These are phyloP conservation scores for Penicillium decumbens DNA, from an alignment of 2,329 filamentous ascomycete genomes.

Conservation along the genomic window DNA sequence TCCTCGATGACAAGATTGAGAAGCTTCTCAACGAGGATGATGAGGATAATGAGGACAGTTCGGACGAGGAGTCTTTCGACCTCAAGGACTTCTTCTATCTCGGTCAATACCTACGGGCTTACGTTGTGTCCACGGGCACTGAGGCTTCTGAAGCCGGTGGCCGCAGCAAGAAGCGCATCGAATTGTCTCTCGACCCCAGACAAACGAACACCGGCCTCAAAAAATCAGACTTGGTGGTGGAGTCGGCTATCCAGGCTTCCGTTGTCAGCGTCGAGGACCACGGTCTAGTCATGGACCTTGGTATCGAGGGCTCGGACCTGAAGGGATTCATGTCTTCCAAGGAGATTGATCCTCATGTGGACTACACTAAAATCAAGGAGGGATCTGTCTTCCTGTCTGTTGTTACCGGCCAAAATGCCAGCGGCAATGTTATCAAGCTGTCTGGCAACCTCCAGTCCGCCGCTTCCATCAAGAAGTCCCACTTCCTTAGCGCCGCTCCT, in stretches of 20 bases:
- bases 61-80: conserved; percentile 58
- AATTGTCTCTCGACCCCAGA: conserved; percentile 76
- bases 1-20: conserved; percentile 71
- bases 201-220: conserved; percentile 72
- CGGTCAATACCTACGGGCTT: conserved; percentile 83
- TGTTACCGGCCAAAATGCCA: conserved; percentile 67
- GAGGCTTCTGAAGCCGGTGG: conserved; percentile 45
- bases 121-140: conserved; percentile 72
- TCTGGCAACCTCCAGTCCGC: conserved; percentile 68
- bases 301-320: conserved; percentile 62
- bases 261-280: conserved; percentile 93
- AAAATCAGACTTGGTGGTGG: conserved; percentile 66
- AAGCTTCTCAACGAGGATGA: conserved; percentile 55
- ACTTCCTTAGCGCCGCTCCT: conserved; percentile 68
- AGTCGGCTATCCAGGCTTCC: conserved; percentile 79
- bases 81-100: conserved; percentile 69
- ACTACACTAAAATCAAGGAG: conserved; percentile 67
- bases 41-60: conserved; percentile 52
- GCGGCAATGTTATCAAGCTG: conserved; percentile 80
- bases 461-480: conserved; percentile 61
- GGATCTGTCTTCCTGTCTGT: conserved; percentile 82
- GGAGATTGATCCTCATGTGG: conserved; percentile 65
- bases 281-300: conserved; percentile 88
- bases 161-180: conserved; percentile 74
- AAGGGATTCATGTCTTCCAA: conserved; percentile 82